These are phyloP conservation scores for Rhododendron ovatum DNA, from an alignment of 148 eudicot genomes.

Conservation along the genomic window DNA sequence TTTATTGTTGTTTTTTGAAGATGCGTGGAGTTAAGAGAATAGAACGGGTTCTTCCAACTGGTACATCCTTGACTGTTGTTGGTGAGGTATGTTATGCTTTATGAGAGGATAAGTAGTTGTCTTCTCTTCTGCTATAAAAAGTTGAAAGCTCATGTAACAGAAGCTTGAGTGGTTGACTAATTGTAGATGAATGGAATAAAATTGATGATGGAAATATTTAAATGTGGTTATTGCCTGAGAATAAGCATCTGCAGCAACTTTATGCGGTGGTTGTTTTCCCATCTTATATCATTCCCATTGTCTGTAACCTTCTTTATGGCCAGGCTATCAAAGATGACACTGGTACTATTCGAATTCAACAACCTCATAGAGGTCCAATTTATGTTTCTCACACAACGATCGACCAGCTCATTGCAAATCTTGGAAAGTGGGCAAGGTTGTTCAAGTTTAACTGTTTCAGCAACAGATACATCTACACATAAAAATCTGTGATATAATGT, in stretches of 20 bases:
- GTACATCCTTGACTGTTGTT: slow-evolving; percentile 73
- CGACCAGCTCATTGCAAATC: slow-evolving; percentile 90
- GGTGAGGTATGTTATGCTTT: slow-evolving; percentile 46
- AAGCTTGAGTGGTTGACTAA: neutral
- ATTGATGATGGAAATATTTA: neutral
- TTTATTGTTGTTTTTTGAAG: slow-evolving; percentile 34
- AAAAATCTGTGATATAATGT: neutral
- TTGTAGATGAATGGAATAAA: neutral
- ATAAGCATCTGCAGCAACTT: neutral
- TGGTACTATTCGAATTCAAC: slow-evolving; percentile 80
- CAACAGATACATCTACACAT: no score
- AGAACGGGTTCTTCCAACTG: slow-evolving; percentile 94
- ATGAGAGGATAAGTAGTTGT: neutral
- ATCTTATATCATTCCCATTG: neutral
- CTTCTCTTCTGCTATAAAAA: neutral
- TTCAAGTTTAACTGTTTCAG: neutral
- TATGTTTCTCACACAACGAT: slow-evolving; percentile 80
- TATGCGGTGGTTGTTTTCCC: neutral
- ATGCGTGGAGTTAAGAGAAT: slow-evolving; percentile 97
- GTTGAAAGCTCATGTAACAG: neutral
- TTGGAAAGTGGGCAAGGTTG: slow-evolving; percentile 96
- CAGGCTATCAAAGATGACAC: slow-evolving; percentile 68
- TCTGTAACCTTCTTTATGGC: neutral
- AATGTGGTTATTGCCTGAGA: neutral
- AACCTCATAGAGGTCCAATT: slow-evolving; percentile 91